Conservation (phyloP, 2,329 filamentous ascomycete genomes). For the Claviceps humidiphila region DNA sequence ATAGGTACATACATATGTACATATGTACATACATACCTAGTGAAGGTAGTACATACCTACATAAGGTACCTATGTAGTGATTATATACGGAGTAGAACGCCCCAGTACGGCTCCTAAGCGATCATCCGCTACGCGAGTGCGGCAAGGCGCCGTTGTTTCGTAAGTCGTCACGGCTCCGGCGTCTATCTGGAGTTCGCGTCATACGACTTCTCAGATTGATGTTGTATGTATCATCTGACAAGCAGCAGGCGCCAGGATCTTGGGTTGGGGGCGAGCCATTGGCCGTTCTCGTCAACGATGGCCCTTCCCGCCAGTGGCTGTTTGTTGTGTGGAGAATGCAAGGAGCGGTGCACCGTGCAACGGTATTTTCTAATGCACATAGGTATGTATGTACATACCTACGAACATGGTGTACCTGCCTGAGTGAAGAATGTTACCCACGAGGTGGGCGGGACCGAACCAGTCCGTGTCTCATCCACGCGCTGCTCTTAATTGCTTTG, state of each 20-base stretch:
- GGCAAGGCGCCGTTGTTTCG: too few species aligned
- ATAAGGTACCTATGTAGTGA: too few species aligned
- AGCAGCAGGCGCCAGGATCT: neutral
- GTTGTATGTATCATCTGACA: neutral
- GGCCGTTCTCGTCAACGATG: neutral
- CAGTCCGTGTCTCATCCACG: neutral
- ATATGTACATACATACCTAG: too few species aligned
- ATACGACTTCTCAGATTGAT: neutral
- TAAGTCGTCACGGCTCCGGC: neutral
- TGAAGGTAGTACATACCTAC: too few species aligned
- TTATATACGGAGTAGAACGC: too few species aligned
- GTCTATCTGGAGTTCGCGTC: neutral
- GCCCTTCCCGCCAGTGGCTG: neutral
- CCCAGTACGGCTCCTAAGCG: too few species aligned
- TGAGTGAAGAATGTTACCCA: neutral
- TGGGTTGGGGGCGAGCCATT: neutral
- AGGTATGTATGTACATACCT: too few species aligned
- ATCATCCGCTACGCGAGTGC: too few species aligned
- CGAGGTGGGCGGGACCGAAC: neutral
- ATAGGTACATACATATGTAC: too few species aligned
- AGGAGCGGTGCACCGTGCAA: neutral
- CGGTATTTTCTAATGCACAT: too few species aligned
- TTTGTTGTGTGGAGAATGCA: neutral
- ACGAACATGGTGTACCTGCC: neutral
- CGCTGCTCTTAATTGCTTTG: too few species aligned